Evolutionary conservation across 345 rosid species (phyloP), one percentile per base, ranked within the genome.

Genomic region (Citrus unshiu): DNA sequence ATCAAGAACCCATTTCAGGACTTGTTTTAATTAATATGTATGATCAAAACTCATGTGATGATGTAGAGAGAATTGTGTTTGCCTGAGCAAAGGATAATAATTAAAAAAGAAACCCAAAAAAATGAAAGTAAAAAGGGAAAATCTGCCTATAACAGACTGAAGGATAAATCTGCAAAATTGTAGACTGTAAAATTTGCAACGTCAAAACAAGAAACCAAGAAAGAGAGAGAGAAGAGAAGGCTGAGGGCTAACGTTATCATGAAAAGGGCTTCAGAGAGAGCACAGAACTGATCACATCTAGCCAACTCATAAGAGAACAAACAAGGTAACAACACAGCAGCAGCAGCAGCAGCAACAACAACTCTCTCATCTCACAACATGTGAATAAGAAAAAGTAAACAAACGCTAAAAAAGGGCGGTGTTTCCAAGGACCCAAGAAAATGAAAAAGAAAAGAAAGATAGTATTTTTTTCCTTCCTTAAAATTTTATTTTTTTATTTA

Each of bases 251-350:
- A 84, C 22, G 54, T 81, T 79, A 78, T 76, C 75, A 82, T 63
- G 81, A 73, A 85, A 88, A 82, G 74, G 74, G 68, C 39, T 71
- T 37, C 85, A 80, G 87, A 78, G 75, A 79, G 72, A 72, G 67
- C 63, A 62, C 83, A 80, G 84, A 73, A 56, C 81, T 79, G 83
- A 79, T 32, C 82, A 59, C 74, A 78, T 69, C 77, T 76, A 81
- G 84, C 87, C 84, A 84, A 79, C 69, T 68, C 80, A 86, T 68
- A 84, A 87, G 87, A 88, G 87, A 87, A 88, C 89, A 90, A 88
- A 88, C 80, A 78, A 79, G 82, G 89, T 75, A 90, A 90, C 78
- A 81, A 87, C 84, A 80, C 72, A 72, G 46, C 66, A 62, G 34
- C 34, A 13, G 13, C 66, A 87, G 35, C 51, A 32, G 4, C 35